Evolutionary conservation across 2,329 filamentous ascomycete species (phyloP), one percentile per base, ranked within the genome.

Genomic region (Xylariaceae sp.): DNA sequence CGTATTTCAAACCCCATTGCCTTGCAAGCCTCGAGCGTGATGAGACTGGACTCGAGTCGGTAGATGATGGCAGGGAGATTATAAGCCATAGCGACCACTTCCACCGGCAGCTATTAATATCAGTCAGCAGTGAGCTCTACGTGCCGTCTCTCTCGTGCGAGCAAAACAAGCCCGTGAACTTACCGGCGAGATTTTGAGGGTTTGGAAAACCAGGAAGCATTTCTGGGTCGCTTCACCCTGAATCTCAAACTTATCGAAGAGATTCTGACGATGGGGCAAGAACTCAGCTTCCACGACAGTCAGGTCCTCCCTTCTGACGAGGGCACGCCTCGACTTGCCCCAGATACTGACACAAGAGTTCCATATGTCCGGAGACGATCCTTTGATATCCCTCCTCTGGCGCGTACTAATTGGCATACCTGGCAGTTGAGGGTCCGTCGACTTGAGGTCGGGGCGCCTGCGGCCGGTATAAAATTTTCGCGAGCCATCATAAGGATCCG

Each of bases 41-140:
- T 85, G 3, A 97, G 69, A 41, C 82, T 84, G 0, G 83, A 81
- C 49, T 98, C 89, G 5, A 96, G 65, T 8, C 88, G 79, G 55
- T 88, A 82, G 26, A 96, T 85, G 27, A 95, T 84, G 0, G 88
- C 83, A 0, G 92, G 90, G 42, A 96, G 81, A 1, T 79, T 69
- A 52, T 89, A 78, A 13, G 77, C 80, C 67, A 87, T 87, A 3
- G 76, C 71, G 1, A 86, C 86, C n/a, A 85, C 64, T 2, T 76
- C 67, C 1, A 78, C 66, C 0, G 86, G 77, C 4, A 97, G 67
- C 79, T 88, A n/a, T n/a, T n/a, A n/a, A n/a, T n/a, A n/a, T n/a
- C n/a, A n/a, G n/a, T n/a, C n/a, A n/a, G n/a, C n/a, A n/a, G n/a
- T n/a, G n/a, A n/a, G n/a, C n/a, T n/a, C n/a, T n/a, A n/a, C n/a